Percentiles rank a stretch among this genome's conserved stretches.
phyloP scores from a whole-genome alignment of 2,329 filamentous ascomycete species.

The Pyricularia pennisetigena region DNA sequence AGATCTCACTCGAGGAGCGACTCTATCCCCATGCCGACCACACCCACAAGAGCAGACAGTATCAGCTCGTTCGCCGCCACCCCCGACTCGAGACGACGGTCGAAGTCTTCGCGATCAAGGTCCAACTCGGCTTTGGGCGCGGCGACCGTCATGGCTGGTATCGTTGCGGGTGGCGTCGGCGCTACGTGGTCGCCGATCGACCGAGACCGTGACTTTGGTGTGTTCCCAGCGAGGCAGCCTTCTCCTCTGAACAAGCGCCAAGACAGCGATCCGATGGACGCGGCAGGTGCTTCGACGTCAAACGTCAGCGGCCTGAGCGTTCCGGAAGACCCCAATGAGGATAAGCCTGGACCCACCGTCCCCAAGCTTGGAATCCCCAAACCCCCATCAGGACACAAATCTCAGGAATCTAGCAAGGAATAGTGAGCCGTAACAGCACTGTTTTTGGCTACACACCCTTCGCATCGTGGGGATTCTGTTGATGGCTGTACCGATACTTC shows the following conservation, averaged over 20 bases:
- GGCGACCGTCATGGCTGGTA: slow-evolving; percentile 73
- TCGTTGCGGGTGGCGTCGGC: slow-evolving; percentile 66
- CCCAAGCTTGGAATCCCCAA: slow-evolving; percentile 12
- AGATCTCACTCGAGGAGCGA: slow-evolving; percentile 50
- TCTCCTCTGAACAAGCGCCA: slow-evolving; percentile 19
- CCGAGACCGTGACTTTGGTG: slow-evolving; percentile 25
- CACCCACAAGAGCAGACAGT: slow-evolving; percentile 50
- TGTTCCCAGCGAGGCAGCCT: slow-evolving; percentile 20
- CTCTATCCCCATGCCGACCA: slow-evolving; percentile 38
- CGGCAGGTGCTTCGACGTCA: slow-evolving; percentile 5
- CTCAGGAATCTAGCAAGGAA: background rate
- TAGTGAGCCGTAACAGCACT: background rate
- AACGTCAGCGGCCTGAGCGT: slow-evolving; percentile 10
- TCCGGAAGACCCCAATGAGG: slow-evolving; percentile 24
- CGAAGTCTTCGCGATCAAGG: slow-evolving; percentile 55
- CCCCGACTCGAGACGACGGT: slow-evolving; percentile 53
- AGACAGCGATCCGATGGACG: slow-evolving; percentile 11
- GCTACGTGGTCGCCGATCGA: slow-evolving; percentile 69
- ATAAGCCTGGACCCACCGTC: slow-evolving; percentile 14
- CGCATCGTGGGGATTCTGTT: background rate
- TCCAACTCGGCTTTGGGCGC: slow-evolving; percentile 65
- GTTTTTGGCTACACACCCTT: background rate
- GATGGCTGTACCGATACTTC: background rate
- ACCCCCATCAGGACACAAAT: slow-evolving; percentile 2
- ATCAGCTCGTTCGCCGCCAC: slow-evolving; percentile 35